phyloP scores from a whole-genome alignment of 2,329 filamentous ascomycete species.

The Juglanconis juglandina region DNA sequence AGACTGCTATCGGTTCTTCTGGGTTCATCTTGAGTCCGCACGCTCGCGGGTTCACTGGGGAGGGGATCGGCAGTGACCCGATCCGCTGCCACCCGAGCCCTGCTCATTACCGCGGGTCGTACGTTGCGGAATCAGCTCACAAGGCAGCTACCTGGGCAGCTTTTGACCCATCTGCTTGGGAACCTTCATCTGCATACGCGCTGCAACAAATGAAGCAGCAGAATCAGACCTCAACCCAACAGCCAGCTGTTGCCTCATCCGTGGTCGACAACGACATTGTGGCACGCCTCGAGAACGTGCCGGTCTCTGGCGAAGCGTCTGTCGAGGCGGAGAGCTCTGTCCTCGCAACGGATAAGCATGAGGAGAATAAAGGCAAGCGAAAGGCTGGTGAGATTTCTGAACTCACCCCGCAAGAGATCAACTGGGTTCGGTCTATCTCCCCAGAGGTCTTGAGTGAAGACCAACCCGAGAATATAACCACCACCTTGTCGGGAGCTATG shows the following conservation, averaged over 20 bases:
- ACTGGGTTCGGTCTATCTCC: neutral
- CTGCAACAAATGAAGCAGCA: neutral
- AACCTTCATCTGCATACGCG: slow-evolving; percentile 11
- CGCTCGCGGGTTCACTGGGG: neutral
- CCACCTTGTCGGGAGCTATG: neutral
- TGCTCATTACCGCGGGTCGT: neutral
- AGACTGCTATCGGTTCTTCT: neutral
- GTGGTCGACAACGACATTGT: neutral
- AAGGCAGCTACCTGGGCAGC: neutral
- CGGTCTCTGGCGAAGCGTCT: neutral
- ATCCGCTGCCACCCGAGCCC: neutral
- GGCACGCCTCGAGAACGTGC: neutral
- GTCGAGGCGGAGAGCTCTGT: neutral
- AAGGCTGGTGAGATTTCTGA: slow-evolving; percentile 16
- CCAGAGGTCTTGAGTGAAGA: neutral
- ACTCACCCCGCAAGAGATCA: neutral
- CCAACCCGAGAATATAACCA: neutral
- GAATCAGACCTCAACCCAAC: neutral
- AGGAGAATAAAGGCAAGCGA: slow-evolving; percentile 5
- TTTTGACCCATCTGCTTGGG: neutral
- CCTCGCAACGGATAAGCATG: neutral
- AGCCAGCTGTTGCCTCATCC: neutral
- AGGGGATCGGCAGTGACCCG: neutral
- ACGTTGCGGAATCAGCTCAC: neutral
- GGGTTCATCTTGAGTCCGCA: neutral